phyloP scores from a whole-genome alignment of 1,284 basidiomycete species.

The Tilletiopsis washingtonensis region DNA sequence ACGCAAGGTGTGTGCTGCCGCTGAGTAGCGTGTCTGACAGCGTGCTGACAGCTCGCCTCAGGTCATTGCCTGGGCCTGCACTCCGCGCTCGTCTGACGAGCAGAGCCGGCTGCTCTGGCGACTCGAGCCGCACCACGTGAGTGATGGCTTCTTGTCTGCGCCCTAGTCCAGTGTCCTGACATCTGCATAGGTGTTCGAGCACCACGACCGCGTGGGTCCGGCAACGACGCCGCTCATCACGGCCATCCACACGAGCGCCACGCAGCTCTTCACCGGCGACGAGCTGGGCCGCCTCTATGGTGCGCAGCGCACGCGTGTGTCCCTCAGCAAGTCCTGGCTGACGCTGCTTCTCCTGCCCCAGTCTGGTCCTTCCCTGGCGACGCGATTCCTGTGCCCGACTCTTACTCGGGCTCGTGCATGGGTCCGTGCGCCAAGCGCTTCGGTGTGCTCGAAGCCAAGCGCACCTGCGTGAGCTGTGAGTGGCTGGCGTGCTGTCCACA shows the following conservation, averaged over 20 bases:
- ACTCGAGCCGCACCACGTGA: constrained; percentile 17
- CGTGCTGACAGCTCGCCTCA: too few relatives aligned
- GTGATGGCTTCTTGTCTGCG: too few relatives aligned
- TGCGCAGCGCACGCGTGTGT: too few relatives aligned
- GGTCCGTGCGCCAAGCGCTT: constrained; percentile 20
- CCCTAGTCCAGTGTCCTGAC: too few relatives aligned
- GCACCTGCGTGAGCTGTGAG: constrained; percentile 25
- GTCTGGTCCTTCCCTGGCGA: constrained; percentile 35
- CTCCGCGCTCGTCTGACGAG: neutral
- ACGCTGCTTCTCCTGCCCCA: too few relatives aligned
- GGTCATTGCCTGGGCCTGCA: constrained; percentile 29
- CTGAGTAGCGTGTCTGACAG: too few relatives aligned
- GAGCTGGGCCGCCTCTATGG: constrained; percentile 29
- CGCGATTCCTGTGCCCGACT: constrained; percentile 24
- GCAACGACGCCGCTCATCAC: constrained; percentile 12
- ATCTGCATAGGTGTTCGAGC: too few relatives aligned
- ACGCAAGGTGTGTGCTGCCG: constrained; percentile 29
- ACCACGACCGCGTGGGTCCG: constrained; percentile 14
- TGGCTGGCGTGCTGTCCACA: constrained; percentile 31
- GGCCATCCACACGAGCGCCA: constrained; percentile 10
- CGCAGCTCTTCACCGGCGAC: constrained; percentile 33
- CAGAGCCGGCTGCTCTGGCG: constrained; percentile 10
- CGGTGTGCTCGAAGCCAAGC: constrained; percentile 26
- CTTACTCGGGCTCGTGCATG: constrained; percentile 19
- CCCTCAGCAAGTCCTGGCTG: too few relatives aligned